Base-by-base conservation (phyloP, 257 asterid genomes). In the Anisodus acutangulus region DNA sequence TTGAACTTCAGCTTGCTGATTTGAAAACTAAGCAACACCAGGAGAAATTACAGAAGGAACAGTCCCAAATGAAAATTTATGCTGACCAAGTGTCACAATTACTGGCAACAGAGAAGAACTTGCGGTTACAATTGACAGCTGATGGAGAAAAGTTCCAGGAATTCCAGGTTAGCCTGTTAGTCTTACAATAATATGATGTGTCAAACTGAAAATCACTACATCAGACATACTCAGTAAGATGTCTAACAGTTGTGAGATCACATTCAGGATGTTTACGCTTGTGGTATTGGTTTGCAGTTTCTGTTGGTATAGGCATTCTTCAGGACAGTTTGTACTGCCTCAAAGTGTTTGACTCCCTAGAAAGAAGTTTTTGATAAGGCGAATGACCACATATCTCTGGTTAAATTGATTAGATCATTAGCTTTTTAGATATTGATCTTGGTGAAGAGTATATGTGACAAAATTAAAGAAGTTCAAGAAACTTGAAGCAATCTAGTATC, bases 61-160 rank as follows among this genome's bases (percentile, higher is more conserved):
- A 97, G 84, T 90, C 93, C 66, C 98, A 92, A 82, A 95, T 97
- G 99, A 97, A 95, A 86, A 17, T 93, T 76, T 95, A 97, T 87
- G 92, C 98, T 45, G 98, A 97, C 86, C 99, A 97, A 88, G 94
- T 97, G 58, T 87, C 98, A 64, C 96, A 93, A 79, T 91, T 95
- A 78, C 87, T 97, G 84, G 90, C 93, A 58, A 97, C 99, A 37
- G 99, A 97, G 91, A 95, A 95, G 90, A 97, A 92, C 91, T 91
- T 97, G 92, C 92, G 98, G 92, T 85, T 90, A 85, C 99, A 97
- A 87, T 85, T 97, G 87, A 94, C 98, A 62, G 95, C 97, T 59
- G 99, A 97, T 79, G 98, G 99, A 70, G 99, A 95, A 88, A 97
- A 97, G 90, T 97, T 97, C 91, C 98, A 95, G 86, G 98, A 95